Evolutionary conservation across 257 asterid genomes (phyloP).

Genomic region (Plantago major): DNA sequence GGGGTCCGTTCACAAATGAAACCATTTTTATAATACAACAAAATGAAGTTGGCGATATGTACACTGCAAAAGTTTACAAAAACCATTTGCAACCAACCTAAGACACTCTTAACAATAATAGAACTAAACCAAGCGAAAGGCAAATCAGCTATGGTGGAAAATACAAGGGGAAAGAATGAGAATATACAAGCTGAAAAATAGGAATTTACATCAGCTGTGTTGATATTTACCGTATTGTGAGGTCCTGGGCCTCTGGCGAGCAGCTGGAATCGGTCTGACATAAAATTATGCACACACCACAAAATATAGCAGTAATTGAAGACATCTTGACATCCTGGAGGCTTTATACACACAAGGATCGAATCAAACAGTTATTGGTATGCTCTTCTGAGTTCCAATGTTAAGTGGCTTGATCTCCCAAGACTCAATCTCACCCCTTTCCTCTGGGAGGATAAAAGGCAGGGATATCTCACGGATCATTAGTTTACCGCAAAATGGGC

Average conservation of each 20-base stretch:
- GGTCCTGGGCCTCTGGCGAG: background rate
- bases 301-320: background rate
- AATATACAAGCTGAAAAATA: too few relatives aligned
- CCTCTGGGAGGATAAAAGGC: constrained; percentile 66
- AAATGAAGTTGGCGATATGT: too few relatives aligned
- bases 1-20: too few relatives aligned
- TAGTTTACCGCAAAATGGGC: constrained; percentile 90
- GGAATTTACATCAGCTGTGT: too few relatives aligned
- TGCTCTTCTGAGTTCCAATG: constrained; percentile 61
- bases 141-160: too few relatives aligned
- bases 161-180: too few relatives aligned
- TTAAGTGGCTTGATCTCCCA: constrained; percentile 78
- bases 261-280: background rate
- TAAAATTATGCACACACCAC: background rate
- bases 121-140: too few relatives aligned
- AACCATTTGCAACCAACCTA: too few relatives aligned
- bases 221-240: too few relatives aligned
- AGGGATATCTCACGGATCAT: constrained; percentile 86
- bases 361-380: constrained; percentile 45
- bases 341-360: background rate
- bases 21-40: too few relatives aligned
- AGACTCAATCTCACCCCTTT: constrained; percentile 51
- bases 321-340: background rate
- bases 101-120: too few relatives aligned
- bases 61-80: too few relatives aligned